Percentiles rank a stretch among this genome's conserved stretches.
These are phyloP conservation scores for Cinchona pubescens DNA, from an alignment of 257 asterid species.

Conservation along the genomic window DNA sequence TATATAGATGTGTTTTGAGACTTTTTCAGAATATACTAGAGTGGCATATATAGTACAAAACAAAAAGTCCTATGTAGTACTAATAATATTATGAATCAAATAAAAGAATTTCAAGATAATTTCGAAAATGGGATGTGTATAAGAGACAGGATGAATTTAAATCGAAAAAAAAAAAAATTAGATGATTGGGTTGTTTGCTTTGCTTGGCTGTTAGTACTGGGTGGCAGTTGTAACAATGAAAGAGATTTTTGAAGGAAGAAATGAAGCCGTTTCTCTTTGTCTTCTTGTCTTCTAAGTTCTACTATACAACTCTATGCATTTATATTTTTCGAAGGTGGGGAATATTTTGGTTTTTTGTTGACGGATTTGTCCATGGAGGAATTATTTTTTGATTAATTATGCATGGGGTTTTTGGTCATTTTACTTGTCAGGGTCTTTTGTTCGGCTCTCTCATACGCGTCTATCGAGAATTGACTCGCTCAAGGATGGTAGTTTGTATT, in stretches of 20 bases:
- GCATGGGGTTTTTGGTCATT: not conserved
- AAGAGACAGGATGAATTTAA: too few relatives aligned
- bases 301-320: too few relatives aligned
- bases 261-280: slow-evolving; percentile 46
- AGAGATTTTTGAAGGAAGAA: slow-evolving; percentile 44
- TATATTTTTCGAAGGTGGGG: slow-evolving; percentile 12
- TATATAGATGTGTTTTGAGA: too few relatives aligned
- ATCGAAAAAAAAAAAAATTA: too few relatives aligned
- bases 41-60: not conserved
- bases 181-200: too few relatives aligned
- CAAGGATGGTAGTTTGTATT: too few relatives aligned
- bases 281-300: slow-evolving; percentile 43
- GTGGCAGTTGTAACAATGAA: slow-evolving; percentile 52
- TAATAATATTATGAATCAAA: not conserved
- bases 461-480: slow-evolving; percentile 46
- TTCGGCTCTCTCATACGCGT: slow-evolving; percentile 23
- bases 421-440: not conserved
- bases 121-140: too few relatives aligned
- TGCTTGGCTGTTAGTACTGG: slow-evolving; percentile 32
- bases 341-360: not conserved
- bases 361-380: not conserved
- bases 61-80: not conserved
- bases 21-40: not conserved
- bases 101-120: slow-evolving; percentile 2
- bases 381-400: not conserved